Evolutionary conservation across 139 green algal species (phyloP).

Genomic region (Raphidocelis subcapitata): DNA sequence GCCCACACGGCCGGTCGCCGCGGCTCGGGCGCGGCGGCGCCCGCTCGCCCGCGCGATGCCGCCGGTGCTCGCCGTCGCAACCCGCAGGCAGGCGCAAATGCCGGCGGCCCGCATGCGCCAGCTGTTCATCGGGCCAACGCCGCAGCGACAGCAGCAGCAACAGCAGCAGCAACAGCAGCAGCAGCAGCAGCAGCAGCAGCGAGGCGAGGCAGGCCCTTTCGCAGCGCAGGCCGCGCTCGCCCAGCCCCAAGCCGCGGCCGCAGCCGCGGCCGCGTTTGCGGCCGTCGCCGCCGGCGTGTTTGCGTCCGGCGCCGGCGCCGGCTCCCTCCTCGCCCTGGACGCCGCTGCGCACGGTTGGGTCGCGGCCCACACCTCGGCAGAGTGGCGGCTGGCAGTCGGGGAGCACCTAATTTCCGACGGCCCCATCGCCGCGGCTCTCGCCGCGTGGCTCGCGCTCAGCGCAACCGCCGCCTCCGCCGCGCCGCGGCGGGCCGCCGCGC

Average conservation of each 20-base stretch:
- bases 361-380: neutral
- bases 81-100: too few species aligned
- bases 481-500: neutral
- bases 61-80: too few species aligned
- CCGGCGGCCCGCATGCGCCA: too few species aligned
- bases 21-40: too few species aligned
- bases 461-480: neutral
- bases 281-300: neutral
- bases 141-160: neutral
- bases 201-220: too few species aligned
- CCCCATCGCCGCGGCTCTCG: slow-evolving; percentile 8
- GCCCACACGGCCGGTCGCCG: too few species aligned
- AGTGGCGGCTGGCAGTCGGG: neutral
- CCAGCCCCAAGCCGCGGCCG: neutral
- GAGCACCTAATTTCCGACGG: slow-evolving; percentile 11
- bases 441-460: neutral
- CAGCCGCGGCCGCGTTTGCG: neutral
- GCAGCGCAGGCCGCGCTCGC: neutral
- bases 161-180: slow-evolving; percentile 8
- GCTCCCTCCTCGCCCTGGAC: slow-evolving; percentile 5
- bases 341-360: slow-evolving; percentile 6
- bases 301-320: neutral
- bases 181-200: neutral
- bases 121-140: neutral
- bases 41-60: too few species aligned